phyloP scores from a whole-genome alignment of 2,329 filamentous ascomycete species.

The Talaromyces funiculosus region DNA sequence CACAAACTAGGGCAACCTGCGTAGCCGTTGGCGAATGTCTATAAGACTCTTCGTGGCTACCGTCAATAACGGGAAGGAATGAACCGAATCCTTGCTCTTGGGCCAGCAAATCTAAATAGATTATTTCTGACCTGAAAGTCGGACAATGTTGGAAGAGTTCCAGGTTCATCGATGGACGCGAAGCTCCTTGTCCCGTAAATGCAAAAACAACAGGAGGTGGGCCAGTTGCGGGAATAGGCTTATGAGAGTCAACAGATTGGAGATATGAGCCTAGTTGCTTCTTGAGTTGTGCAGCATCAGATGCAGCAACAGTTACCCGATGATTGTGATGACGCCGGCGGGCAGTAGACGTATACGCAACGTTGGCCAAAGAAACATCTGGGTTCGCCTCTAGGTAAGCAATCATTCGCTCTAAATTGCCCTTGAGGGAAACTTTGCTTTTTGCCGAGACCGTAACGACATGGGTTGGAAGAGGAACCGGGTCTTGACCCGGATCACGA shows the following conservation, averaged over 20 bases:
- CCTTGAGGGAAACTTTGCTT: slow-evolving; percentile 36
- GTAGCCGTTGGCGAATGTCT: slow-evolving; percentile 20
- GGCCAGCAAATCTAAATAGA: slow-evolving; percentile 24
- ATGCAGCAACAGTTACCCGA: slow-evolving; percentile 18
- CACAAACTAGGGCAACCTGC: slow-evolving; percentile 37
- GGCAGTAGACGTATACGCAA: slow-evolving; percentile 65
- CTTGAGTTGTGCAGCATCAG: slow-evolving; percentile 18
- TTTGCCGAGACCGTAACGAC: slow-evolving; percentile 53
- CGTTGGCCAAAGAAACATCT: slow-evolving; percentile 46
- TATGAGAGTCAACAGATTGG: neutral
- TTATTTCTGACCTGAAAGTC: slow-evolving; percentile 27
- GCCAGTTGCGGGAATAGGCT: neutral
- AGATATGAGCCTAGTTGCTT: neutral
- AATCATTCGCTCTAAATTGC: slow-evolving; percentile 40
- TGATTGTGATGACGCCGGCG: slow-evolving; percentile 40
- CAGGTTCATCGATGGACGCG: slow-evolving; percentile 20
- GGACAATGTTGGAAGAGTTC: slow-evolving; percentile 23
- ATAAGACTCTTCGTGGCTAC: slow-evolving; percentile 13
- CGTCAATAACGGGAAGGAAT: slow-evolving; percentile 19
- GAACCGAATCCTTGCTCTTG: slow-evolving; percentile 27
- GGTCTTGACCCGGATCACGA: slow-evolving; percentile 40
- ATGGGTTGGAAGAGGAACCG: slow-evolving; percentile 48
- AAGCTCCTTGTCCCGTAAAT: slow-evolving; percentile 30
- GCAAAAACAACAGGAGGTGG: slow-evolving; percentile 25
- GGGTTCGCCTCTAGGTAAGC: slow-evolving; percentile 18